A percentile compares a stretch with the other conserved stretches of the same genome.
phyloP scores from a whole-genome alignment of 352 stramenopile species.

The Phytophthora cactorum region DNA sequence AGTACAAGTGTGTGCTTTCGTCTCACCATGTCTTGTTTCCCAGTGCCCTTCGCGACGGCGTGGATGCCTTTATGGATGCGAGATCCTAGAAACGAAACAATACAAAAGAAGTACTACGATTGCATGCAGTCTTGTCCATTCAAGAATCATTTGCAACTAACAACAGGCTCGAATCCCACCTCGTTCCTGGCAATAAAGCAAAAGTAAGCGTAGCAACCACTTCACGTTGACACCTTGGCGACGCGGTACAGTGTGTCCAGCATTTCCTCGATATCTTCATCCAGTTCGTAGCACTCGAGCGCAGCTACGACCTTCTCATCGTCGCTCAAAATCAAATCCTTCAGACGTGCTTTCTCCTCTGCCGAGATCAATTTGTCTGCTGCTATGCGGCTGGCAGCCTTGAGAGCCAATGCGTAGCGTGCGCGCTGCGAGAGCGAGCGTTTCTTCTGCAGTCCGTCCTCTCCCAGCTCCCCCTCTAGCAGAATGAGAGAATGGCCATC shows the following conservation, averaged over 20 bases:
- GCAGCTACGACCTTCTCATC: slow-evolving; percentile 78
- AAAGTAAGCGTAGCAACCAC: background rate
- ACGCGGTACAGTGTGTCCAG: slow-evolving; percentile 85
- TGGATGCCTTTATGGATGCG: slow-evolving; percentile 74
- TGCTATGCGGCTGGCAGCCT: slow-evolving; percentile 76
- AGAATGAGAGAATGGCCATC: slow-evolving; percentile 18
- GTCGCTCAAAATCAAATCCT: slow-evolving; percentile 85
- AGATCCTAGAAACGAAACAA: slow-evolving; percentile 26
- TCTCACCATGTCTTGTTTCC: slow-evolving; percentile 13
- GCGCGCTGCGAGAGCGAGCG: slow-evolving; percentile 62
- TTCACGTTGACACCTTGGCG: slow-evolving; percentile 56
- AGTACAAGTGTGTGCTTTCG: slow-evolving; percentile 1
- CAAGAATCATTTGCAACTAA: slow-evolving; percentile 14
- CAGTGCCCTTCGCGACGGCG: slow-evolving; percentile 62
- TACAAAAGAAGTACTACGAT: slow-evolving; percentile 1
- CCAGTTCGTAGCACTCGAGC: slow-evolving; percentile 82
- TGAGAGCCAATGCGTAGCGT: slow-evolving; percentile 82
- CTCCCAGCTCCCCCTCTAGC: slow-evolving; percentile 71
- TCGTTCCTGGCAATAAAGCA: background rate
- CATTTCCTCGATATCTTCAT: slow-evolving; percentile 88
- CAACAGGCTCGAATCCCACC: slow-evolving; percentile 6
- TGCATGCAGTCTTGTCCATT: slow-evolving; percentile 21
- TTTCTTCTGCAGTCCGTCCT: slow-evolving; percentile 53
- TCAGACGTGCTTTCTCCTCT: slow-evolving; percentile 79
- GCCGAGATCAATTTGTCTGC: slow-evolving; percentile 83